Base-by-base conservation (phyloP, 2,329 filamentous ascomycete genomes). In the Cordyceps farinosa region DNA sequence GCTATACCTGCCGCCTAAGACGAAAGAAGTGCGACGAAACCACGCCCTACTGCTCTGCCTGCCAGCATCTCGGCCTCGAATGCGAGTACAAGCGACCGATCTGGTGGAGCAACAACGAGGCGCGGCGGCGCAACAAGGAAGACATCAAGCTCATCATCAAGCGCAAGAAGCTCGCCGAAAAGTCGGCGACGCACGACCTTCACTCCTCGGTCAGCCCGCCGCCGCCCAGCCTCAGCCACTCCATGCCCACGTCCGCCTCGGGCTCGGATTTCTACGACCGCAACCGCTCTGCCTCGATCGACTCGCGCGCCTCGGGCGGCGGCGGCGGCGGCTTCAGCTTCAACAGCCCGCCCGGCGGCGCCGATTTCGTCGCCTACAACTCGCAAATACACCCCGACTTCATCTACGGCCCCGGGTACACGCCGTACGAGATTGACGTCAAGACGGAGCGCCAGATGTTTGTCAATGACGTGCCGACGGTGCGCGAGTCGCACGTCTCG, bases 101-200 rank as follows among this genome's bases (percentile, higher is more conserved):
- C 79, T 99, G 95, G 95, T 99, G 95, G 95, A 90, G 89, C 78
- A 97, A 95, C 82, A 90, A 90, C 72, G 92, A 97, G 67, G 87
- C 90, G 72, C 85, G 95, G 69, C 87, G 89, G 70, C 80, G 88
- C 63, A 92, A 97, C 76, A 99, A 98, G 80, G 95, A 98, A 74
- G 81, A 89, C 69, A 96, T 99, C 83, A 99, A 99, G 84, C 89
- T 90, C 77, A 91, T 94, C 77, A 98, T 99, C 82, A 97, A 97
- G 86, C 87, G 89, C 74, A 98, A 95, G 74, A 98, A 98, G 85
- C 84, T 96, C 69, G 88, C 88, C 32, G 94, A 97, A 79, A 97
- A 97, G 86, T 82, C 86, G 59, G 83, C 87, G 59, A 78, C 82
- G 70, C 59, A 62, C 2, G 79, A 79, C 51, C 80, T 85, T 62